Evolutionary conservation across 1,284 basidiomycete genomes (phyloP), one percentile per base, ranked within the genome.

Genomic region (Paramarasmius palmivorus): DNA sequence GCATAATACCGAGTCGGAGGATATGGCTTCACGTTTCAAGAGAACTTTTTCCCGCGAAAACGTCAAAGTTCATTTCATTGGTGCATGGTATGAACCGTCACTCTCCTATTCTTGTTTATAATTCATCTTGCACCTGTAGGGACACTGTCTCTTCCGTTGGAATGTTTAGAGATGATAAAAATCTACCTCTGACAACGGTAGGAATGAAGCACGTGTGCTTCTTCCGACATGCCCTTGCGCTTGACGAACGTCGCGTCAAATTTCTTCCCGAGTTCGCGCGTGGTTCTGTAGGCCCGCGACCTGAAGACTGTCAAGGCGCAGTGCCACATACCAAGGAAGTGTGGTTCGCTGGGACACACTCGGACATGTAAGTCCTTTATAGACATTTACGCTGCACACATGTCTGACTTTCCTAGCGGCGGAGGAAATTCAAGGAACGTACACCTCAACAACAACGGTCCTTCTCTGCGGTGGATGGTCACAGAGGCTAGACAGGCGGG

Each of bases 171-270:
- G 6, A 6, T 6, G 29, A 32, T 32, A 65, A 60, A 39, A 44
- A 22, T 26, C 51, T 66, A 8, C 54, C 54, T 12, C 17, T 46
- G 7, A 69, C 65, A 1, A 57, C 47, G 1, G 61, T 61, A 19
- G 55, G 53, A 0, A 56, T 58, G 52, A 26, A 54, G 1, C 63
- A 68, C 50, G 58, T 65, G 6, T 68, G 66, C 34, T 61, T 53
- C 45, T 65, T 68, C 49, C 63, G 66, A 8, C 66, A 68, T 57
- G 66, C 66, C 6, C 60, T 68, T 12, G 66, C 66, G 14, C 58
- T 74, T 1, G 72, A 74, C 54, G 73, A 74, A 54, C 64, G 66
- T 14, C 64, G 72, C 8, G 68, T 69, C 38, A 72, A 72, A 49
- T 73, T 73, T 54, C 58, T 70, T 47, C 70, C 72, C 3, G 73